phyloP scores from a whole-genome alignment of 2,329 filamentous ascomycete genomes.

The Aaosphaeria pasadenensis region DNA sequence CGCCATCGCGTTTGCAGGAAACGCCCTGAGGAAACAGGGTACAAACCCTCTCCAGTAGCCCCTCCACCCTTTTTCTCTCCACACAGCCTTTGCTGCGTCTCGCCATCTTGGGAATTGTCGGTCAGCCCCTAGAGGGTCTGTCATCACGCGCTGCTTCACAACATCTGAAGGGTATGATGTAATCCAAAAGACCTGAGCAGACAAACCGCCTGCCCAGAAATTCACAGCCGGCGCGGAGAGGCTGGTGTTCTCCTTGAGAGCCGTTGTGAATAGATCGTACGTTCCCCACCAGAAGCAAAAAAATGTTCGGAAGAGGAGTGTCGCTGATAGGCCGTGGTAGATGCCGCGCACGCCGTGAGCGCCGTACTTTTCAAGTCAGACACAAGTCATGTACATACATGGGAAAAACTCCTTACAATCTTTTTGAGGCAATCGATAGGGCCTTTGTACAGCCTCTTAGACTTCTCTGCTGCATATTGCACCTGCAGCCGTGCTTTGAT shows the following conservation, averaged over 20 bases:
- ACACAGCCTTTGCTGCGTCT: slow-evolving; percentile 75
- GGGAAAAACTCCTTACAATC: slow-evolving; percentile 45
- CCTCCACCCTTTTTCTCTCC: slow-evolving; percentile 68
- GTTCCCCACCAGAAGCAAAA: slow-evolving; percentile 99
- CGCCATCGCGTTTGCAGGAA: slow-evolving; percentile 93
- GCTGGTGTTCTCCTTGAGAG: slow-evolving; percentile 63
- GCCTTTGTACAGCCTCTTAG: slow-evolving; percentile 75
- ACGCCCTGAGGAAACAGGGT: slow-evolving; percentile 89
- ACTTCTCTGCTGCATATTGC: slow-evolving; percentile 81
- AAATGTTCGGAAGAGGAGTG: slow-evolving; percentile 82
- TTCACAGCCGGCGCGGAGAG: slow-evolving; percentile 80
- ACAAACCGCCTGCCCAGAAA: slow-evolving; percentile 94
- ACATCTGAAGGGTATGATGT: slow-evolving; percentile 90
- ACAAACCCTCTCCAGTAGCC: slow-evolving; percentile 92
- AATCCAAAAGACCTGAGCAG: slow-evolving; percentile 92
- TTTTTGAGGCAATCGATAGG: slow-evolving; percentile 80
- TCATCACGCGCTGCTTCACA: slow-evolving; percentile 97
- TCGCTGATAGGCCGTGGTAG: slow-evolving; percentile 82
- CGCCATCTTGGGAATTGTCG: slow-evolving; percentile 72
- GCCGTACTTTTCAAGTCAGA: slow-evolving; percentile 31
- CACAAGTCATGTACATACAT: not conserved
- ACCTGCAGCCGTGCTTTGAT: slow-evolving; percentile 92
- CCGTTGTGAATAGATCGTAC: slow-evolving; percentile 78
- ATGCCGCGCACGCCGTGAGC: slow-evolving; percentile 74
- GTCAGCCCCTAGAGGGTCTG: slow-evolving; percentile 69